A percentile compares a stretch with the other conserved stretches of the same genome.
These are phyloP conservation scores for Geoglossum glabrum DNA, from an alignment of 495 filamentous ascomycete genomes.

Conservation along the genomic window DNA sequence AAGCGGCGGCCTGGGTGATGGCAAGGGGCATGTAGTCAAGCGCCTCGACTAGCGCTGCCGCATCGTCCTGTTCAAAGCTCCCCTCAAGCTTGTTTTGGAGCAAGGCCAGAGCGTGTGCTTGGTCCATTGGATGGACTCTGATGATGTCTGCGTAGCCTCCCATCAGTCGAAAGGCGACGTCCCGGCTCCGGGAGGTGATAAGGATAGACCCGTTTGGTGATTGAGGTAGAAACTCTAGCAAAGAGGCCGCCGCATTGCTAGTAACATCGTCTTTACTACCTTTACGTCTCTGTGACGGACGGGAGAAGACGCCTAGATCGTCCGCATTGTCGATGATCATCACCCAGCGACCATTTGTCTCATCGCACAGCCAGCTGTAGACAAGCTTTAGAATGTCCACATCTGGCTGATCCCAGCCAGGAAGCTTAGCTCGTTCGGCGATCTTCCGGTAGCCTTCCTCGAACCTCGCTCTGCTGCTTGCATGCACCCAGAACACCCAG, in stretches of 20 bases:
- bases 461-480: conserved; percentile 18
- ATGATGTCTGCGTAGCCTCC: no score
- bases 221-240: no score
- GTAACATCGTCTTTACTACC: no score
- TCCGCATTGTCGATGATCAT: conserved; percentile 8
- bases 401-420: conserved; percentile 6
- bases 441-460: conserved; percentile 25
- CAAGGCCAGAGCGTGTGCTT: conserved; percentile 12
- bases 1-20: conserved; percentile 28
- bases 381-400: conserved; percentile 12
- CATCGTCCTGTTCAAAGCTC: background rate
- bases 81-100: conserved; percentile 11
- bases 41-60: conserved; percentile 13
- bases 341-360: conserved; percentile 2
- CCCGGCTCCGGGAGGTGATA: no score
- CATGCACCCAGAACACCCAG: conserved; percentile 29
- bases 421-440: conserved; percentile 9
- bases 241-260: background rate
- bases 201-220: no score
- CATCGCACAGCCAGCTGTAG: background rate
- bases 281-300: background rate
- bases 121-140: no score
- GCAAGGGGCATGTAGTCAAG: conserved; percentile 27
- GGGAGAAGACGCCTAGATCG: conserved; percentile 2
- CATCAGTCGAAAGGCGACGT: no score